Evolutionary conservation across 495 filamentous ascomycete species (phyloP), one percentile per base, ranked within the genome.

Genomic region (Mycothermus thermophilus): DNA sequence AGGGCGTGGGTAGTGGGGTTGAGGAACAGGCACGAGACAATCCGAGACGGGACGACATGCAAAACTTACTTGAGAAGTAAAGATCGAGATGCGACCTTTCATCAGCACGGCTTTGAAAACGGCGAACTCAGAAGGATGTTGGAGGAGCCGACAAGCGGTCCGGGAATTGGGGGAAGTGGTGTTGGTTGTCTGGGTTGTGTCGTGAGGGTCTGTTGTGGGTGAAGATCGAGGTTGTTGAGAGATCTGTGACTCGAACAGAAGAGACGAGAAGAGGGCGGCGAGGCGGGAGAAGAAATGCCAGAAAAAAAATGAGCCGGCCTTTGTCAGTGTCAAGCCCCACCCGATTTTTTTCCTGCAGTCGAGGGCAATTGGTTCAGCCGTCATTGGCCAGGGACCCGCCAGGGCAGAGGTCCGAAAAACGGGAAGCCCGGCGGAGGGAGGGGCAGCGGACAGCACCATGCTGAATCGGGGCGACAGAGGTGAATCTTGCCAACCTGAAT

Each of bases 1-100:
- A 26, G 38, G 31, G 12, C n/a, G 24, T 4, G 24, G 18, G 5
- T 23, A 6, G 38, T 40, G 38, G 38, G 32, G 38, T 35, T 18
- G 8, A 16, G 23, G 27, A 45, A 30, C 31, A 30, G 14, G 16
- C n/a, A n/a, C n/a, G n/a, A n/a, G n/a, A n/a, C n/a, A n/a, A n/a
- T n/a, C n/a, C 14, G 24, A 38, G 25, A 14, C 17, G 5, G 26
- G 16, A 8, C n/a, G 12, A 27, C 26, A 13, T 1, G 13, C 8
- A 28, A 32, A 19, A 43, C 48, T 13, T 83, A 92, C 83, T 81
- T 94, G 86, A 64, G 86, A 94, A 69, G 86, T 95, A 71, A 88
- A 95, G 62, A 81, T 72, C 57, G 86, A 85, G 62, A 77, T 70
- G 74, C 77, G 77, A 72, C 80, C 83, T 83, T 79, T 83, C 86